Evolutionary conservation across 805 yeast genomes (phyloP).

Genomic region (Clavispora asparagi): DNA sequence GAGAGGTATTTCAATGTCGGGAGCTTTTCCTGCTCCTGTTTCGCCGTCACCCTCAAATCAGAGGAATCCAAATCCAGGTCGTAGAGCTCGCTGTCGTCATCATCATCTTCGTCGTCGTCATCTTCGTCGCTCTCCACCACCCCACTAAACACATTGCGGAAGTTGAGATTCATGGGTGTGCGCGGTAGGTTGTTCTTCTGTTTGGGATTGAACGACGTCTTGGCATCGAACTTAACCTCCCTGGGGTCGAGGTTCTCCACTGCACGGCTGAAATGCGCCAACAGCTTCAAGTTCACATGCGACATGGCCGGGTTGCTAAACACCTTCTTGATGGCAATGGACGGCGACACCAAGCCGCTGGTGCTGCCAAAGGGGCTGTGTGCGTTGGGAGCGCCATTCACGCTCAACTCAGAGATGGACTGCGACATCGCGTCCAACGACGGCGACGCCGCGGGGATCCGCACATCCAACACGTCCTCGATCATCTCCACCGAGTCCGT

Average conservation of each 20-base stretch:
- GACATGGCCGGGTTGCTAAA: slow-evolving; percentile 42
- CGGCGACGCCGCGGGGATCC: not conserved
- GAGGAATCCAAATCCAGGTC: not conserved
- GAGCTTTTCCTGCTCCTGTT: slow-evolving; percentile 18
- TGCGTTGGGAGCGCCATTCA: not conserved
- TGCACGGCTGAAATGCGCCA: slow-evolving; percentile 10
- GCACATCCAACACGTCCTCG: not conserved
- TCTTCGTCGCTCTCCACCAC: slow-evolving; percentile 1
- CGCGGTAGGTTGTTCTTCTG: slow-evolving; percentile 26
- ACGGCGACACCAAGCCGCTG: slow-evolving; percentile 11
- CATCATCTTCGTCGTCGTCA: slow-evolving; percentile 1
- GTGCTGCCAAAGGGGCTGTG: slow-evolving; percentile 7
- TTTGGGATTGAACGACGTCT: slow-evolving; percentile 5
- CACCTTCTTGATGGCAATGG: slow-evolving; percentile 34
- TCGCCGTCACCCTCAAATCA: slow-evolving; percentile 16
- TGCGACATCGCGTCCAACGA: not conserved
- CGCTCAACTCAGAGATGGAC: not conserved
- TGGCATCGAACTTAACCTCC: slow-evolving; percentile 18
- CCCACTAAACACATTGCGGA: slow-evolving; percentile 24
- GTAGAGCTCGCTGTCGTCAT: slow-evolving; percentile 9
- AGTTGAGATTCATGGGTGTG: slow-evolving; percentile 34
- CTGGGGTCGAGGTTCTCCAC: slow-evolving; percentile 7
- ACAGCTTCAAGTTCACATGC: slow-evolving; percentile 12
- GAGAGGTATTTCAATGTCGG: slow-evolving; percentile 19
- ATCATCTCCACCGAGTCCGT: not conserved